Percentiles rank a stretch among this genome's conserved stretches.
phyloP scores from a whole-genome alignment of 768 basidiomycete species.

The Mrakia gelida region DNA sequence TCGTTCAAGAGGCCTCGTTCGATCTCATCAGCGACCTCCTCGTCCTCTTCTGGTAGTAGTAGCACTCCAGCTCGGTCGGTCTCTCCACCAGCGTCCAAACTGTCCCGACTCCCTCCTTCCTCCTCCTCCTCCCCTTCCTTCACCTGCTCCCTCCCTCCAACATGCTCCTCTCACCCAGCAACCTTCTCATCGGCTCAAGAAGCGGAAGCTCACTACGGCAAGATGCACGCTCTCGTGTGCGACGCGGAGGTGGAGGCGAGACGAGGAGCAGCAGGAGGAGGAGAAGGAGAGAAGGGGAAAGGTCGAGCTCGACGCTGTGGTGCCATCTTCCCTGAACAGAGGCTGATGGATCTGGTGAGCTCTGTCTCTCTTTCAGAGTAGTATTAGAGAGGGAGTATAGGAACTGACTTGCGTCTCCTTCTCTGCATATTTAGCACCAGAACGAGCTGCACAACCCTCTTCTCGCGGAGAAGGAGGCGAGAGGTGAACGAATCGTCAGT shows the following conservation, averaged over 20 bases:
- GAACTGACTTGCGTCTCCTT: neutral
- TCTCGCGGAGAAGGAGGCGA: neutral
- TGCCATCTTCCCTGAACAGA: constrained; percentile 13
- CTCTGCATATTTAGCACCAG: constrained; percentile 2
- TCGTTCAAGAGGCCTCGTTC: neutral
- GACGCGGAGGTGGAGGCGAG: neutral
- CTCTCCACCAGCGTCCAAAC: neutral
- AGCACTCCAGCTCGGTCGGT: neutral
- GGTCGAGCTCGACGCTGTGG: constrained; percentile 1
- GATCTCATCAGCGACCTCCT: neutral
- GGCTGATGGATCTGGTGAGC: constrained; percentile 19
- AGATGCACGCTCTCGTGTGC: constrained; percentile 13
- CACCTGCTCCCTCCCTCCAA: constrained; percentile 20
- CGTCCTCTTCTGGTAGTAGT: neutral
- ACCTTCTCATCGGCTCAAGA: constrained; percentile 7
- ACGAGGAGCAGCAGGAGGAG: neutral
- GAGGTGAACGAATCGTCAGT: constrained; percentile 17
- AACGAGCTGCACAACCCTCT: constrained; percentile 23
- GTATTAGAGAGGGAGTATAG: neutral
- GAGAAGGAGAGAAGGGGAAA: constrained; percentile 13
- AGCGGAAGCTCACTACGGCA: constrained; percentile 3
- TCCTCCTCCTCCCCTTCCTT: constrained; percentile 1
- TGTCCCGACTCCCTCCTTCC: neutral
- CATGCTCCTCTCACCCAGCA: neutral
- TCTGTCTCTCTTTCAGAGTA: neutral